phyloP scores from a whole-genome alignment of 805 yeast species.

The Spencermartinsiella europaea region DNA sequence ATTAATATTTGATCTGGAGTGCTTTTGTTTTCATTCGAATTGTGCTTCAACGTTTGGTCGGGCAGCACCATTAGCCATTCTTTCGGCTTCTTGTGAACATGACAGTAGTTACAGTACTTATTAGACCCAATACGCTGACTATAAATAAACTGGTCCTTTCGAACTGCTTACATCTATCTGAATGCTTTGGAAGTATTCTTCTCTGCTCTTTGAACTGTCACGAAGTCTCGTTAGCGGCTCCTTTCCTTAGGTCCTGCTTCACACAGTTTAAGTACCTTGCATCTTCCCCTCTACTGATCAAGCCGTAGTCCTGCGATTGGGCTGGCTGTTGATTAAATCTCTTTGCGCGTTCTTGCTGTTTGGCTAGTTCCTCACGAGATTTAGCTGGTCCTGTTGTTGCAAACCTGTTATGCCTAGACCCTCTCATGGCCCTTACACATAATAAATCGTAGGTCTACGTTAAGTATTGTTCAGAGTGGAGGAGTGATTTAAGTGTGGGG shows the following conservation, averaged over 20 bases:
- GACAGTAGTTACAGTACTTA: slow-evolving; percentile 5
- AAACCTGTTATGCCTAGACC: neutral
- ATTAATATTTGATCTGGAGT: slow-evolving; percentile 11
- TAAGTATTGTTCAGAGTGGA: too few relatives aligned
- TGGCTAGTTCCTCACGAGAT: slow-evolving; percentile 3
- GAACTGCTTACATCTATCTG: slow-evolving; percentile 1
- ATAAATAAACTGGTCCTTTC: neutral
- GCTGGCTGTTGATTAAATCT: slow-evolving; percentile 8
- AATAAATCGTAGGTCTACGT: too few relatives aligned
- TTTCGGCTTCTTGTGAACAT: neutral
- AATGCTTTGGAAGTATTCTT: slow-evolving; percentile 1
- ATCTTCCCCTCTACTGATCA: slow-evolving; percentile 44
- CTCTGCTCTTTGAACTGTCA: slow-evolving; percentile 6
- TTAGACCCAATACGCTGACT: neutral
- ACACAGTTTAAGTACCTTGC: too few relatives aligned
- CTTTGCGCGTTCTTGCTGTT: slow-evolving; percentile 9
- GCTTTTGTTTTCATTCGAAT: neutral
- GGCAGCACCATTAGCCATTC: neutral
- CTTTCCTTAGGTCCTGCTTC: too few relatives aligned
- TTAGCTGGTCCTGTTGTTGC: neutral
- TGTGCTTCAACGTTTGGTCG: neutral
- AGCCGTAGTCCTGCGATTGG: slow-evolving; percentile 32
- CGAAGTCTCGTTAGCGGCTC: too few relatives aligned
- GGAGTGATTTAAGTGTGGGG: too few relatives aligned
- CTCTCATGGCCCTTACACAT: too few relatives aligned